Evolutionary conservation across 2,329 filamentous ascomycete species (phyloP).

Genomic region (Neopestalotiopsis sp.): DNA sequence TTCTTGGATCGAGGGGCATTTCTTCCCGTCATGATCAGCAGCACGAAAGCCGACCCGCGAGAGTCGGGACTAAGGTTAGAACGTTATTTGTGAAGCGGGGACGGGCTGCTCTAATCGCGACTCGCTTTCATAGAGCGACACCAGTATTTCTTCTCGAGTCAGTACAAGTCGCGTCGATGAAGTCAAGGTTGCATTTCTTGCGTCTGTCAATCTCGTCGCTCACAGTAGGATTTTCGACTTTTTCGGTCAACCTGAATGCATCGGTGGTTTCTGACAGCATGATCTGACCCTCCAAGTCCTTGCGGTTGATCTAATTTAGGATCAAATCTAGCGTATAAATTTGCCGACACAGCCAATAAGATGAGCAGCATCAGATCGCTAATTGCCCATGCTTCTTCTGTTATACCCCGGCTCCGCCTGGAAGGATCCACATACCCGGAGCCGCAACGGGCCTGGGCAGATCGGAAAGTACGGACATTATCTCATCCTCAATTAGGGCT

Average conservation of each 20-base stretch:
- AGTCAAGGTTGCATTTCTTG: no score
- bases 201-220: no score
- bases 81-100: background rate
- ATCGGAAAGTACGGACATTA: background rate
- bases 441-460: background rate
- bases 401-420: background rate
- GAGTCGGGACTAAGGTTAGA: background rate
- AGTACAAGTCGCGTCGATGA: no score
- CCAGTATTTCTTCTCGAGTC: no score
- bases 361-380: background rate
- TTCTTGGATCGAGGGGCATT: conserved; percentile 9
- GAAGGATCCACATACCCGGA: background rate
- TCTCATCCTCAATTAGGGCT: no score
- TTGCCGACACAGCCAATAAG: background rate
- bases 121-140: background rate
- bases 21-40: conserved; percentile 2
- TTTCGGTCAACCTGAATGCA: no score
- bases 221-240: no score
- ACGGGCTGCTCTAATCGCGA: background rate
- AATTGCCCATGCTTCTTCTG: background rate
- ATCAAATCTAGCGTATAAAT: background rate
- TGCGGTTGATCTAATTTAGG: background rate
- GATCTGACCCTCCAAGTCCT: background rate
- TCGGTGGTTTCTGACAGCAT: background rate
- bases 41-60: background rate